These are phyloP conservation scores for Aegle marmelos DNA, from an alignment of 345 rosid species.

Conservation along the genomic window DNA sequence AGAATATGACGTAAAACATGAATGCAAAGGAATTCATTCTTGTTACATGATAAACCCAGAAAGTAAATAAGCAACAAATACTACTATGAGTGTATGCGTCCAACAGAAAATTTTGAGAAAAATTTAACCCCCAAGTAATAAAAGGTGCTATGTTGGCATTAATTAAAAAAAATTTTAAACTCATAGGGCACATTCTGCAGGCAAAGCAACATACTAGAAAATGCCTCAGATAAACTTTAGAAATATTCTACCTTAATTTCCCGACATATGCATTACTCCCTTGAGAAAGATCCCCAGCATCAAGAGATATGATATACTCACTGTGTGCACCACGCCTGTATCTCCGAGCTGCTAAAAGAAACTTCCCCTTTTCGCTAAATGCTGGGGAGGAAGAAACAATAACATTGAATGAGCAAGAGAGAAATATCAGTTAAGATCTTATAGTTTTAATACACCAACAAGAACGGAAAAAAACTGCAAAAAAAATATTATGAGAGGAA, in stretches of 20 bases:
- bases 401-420: not conserved
- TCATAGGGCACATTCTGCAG: not conserved
- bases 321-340: slow-evolving; percentile 71
- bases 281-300: slow-evolving; percentile 85
- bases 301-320: slow-evolving; percentile 86
- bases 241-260: slow-evolving; percentile 67
- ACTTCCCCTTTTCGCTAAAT: slow-evolving; percentile 74
- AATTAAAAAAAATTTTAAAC: not conserved
- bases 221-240: not conserved
- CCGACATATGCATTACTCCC: slow-evolving; percentile 93
- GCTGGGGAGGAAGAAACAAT: slow-evolving; percentile 40
- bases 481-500: not conserved
- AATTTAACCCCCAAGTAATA: not conserved
- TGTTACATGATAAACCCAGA: not conserved
- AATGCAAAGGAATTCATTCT: not conserved
- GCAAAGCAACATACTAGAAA: not conserved
- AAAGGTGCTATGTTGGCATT: not conserved
- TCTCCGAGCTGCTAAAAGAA: slow-evolving; percentile 91
- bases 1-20: not conserved
- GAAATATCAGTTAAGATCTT: not conserved
- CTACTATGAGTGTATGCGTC: not conserved
- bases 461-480: not conserved
- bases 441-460: not conserved
- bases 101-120: not conserved
- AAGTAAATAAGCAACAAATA: not conserved